These are phyloP conservation scores for Mycena crocata DNA, from an alignment of 768 basidiomycete genomes.

Conservation along the genomic window DNA sequence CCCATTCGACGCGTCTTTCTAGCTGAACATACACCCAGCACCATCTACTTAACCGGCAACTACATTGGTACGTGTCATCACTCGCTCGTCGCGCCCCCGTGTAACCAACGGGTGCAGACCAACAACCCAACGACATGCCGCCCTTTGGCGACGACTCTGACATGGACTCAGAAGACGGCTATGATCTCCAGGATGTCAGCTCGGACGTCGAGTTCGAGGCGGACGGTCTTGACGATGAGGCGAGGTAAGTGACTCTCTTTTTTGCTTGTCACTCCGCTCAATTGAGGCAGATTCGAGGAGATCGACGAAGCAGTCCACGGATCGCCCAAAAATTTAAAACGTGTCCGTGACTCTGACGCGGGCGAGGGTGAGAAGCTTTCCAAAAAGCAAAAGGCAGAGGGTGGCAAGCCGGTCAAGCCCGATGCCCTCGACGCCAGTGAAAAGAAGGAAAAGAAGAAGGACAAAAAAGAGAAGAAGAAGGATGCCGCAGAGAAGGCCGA, in stretches of 20 bases:
- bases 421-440: constrained; percentile 34
- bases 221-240: constrained; percentile 68
- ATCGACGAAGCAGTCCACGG: constrained; percentile 57
- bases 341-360: constrained; percentile 73
- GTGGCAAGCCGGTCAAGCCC: constrained; percentile 33
- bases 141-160: constrained; percentile 55
- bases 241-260: constrained; percentile 52
- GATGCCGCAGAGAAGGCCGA: constrained; percentile 55
- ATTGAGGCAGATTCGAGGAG: constrained; percentile 78
- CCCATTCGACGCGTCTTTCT: constrained; percentile 25
- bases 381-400: constrained; percentile 37
- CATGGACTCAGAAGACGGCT: constrained; percentile 65
- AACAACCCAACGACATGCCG: constrained; percentile 59
- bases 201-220: constrained; percentile 85
- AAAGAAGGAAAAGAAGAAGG: constrained; percentile 63
- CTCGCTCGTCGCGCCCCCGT: constrained; percentile 13
- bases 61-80: constrained; percentile 71
- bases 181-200: constrained; percentile 79
- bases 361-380: constrained; percentile 37
- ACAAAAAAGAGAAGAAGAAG: constrained; percentile 86
- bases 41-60: constrained; percentile 85
- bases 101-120: constrained; percentile 56
- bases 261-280: not conserved
- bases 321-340: constrained; percentile 67
- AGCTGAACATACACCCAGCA: constrained; percentile 50